phyloP scores from a whole-genome alignment of 345 rosid genomes.

The Brassica napus region Da-Ae NC_063449.1:31777501-31778000 shows the following conservation, averaged over 20 bases:
- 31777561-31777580: neutral
- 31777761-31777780: neutral
- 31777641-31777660: neutral
- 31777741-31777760: neutral
- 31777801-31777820: no score
- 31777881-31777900: neutral
- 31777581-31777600: neutral
- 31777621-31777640: neutral
- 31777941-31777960: no score
- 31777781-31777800: neutral
- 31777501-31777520: no score
- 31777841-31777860: no score
- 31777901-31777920: neutral
- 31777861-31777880: no score
- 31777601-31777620: neutral
- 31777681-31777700: neutral
- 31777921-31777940: no score
- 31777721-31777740: neutral
- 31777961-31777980: no score
- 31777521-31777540: no score
- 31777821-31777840: no score
- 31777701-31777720: neutral
- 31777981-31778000: no score
- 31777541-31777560: no score
- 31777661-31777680: no score